These are phyloP conservation scores for Metarhizium brunneum DNA, from an alignment of 2,329 filamentous ascomycete genomes.

Conservation along the genomic window DNA sequence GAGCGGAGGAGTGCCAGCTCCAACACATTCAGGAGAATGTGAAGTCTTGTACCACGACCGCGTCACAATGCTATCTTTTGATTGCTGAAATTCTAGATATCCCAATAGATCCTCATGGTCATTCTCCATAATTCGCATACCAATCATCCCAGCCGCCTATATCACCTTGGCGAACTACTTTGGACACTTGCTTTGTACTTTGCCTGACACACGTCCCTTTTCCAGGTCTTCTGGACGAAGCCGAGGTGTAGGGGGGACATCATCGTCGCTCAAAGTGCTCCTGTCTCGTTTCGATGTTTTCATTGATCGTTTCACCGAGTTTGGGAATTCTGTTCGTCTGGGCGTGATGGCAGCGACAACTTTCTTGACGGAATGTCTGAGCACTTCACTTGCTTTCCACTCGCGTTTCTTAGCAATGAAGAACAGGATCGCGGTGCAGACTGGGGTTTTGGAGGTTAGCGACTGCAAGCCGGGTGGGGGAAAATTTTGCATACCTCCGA, in stretches of 20 bases:
- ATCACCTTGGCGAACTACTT: constrained; percentile 7
- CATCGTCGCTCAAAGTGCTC: constrained; percentile 35
- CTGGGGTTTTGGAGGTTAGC: constrained; percentile 26
- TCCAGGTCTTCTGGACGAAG: constrained; percentile 47
- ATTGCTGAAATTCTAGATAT: constrained; percentile 10
- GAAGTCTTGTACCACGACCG: not conserved
- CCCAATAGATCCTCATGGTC: not conserved
- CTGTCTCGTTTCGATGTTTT: constrained; percentile 24
- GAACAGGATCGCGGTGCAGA: constrained; percentile 58
- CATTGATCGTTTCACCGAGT: constrained; percentile 39
- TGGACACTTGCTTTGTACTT: constrained; percentile 24
- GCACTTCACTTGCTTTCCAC: constrained; percentile 66
- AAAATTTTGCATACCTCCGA: constrained; percentile 50
- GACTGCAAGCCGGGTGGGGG: not conserved
- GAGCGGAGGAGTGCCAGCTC: constrained; percentile 63
- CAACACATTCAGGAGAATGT: constrained; percentile 65
- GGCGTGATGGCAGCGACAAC: constrained; percentile 56
- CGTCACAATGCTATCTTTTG: not conserved
- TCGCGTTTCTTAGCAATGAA: constrained; percentile 77
- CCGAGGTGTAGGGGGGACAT: constrained; percentile 51
- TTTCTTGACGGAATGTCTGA: constrained; percentile 58
- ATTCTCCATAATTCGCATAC: not conserved
- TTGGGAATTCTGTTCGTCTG: constrained; percentile 50
- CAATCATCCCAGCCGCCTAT: not conserved
- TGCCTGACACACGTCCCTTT: constrained; percentile 38